A percentile compares a stretch with the other conserved stretches of the same genome.
Conservation (phyloP, 345 rosid genomes). For the Rhodamnia rubescens region DNA sequence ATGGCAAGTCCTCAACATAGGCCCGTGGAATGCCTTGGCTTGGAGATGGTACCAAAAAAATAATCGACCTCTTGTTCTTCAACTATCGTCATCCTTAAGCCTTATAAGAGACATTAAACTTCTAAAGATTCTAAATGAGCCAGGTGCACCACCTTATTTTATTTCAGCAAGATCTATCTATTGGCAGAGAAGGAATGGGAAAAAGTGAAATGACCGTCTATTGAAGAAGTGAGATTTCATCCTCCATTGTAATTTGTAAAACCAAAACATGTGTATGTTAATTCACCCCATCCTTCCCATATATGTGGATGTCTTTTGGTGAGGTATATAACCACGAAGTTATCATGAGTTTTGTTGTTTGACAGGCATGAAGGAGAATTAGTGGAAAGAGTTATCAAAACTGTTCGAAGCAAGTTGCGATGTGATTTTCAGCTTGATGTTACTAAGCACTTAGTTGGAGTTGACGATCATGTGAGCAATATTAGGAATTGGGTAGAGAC, state of each 20-base stretch:
- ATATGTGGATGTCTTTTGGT: too few species aligned
- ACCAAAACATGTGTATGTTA: too few species aligned
- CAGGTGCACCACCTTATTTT: neutral
- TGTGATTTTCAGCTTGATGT: neutral
- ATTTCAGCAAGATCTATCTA: neutral
- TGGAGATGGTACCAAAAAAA: neutral
- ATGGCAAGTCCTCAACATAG: too few species aligned
- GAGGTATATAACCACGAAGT: too few species aligned
- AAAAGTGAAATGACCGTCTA: neutral
- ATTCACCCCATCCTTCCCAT: too few species aligned
- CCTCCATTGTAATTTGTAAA: neutral
- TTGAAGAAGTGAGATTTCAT: neutral
- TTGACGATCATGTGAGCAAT: neutral
- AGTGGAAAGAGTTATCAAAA: neutral
- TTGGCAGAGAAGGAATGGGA: neutral
- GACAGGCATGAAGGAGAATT: neutral
- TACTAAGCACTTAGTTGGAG: neutral
- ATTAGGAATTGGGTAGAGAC: neutral
- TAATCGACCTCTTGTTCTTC: neutral
- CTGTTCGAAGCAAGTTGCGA: neutral
- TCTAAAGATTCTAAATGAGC: neutral
- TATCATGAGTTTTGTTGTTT: too few species aligned
- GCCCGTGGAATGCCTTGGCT: accelerated
- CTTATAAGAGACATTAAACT: neutral
- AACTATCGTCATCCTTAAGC: neutral